Conservation (phyloP, 768 basidiomycete species). For the Tylopilus subfusipes region DNA sequence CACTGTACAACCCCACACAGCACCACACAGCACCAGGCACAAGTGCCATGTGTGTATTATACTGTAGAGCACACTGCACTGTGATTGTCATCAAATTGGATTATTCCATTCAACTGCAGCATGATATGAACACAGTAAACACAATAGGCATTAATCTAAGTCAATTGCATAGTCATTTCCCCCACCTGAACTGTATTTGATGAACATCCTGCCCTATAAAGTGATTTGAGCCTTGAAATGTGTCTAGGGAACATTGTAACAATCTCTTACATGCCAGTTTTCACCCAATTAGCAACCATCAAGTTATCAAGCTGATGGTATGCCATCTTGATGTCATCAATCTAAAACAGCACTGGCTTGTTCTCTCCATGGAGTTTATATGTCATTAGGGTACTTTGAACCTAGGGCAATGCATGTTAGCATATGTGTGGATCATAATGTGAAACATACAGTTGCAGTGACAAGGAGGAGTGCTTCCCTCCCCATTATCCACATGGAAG, state of each 20-base stretch:
- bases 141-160: too few relatives aligned
- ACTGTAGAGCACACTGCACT: too few relatives aligned
- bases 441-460: not conserved
- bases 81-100: too few relatives aligned
- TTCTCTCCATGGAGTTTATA: not conserved
- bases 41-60: too few relatives aligned
- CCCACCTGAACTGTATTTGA: not conserved
- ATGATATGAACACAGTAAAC: too few relatives aligned
- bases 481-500: too few relatives aligned
- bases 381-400: not conserved
- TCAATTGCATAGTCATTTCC: not conserved
- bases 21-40: too few relatives aligned
- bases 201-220: not conserved
- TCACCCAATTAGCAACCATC: not conserved
- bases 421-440: not conserved
- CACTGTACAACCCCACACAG: too few relatives aligned
- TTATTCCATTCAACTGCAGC: too few relatives aligned
- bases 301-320: not conserved
- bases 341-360: not conserved
- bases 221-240: not conserved
- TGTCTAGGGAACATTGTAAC: too few relatives aligned
- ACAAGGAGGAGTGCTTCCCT: not conserved
- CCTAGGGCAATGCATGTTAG: not conserved
- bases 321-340: not conserved
- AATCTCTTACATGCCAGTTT: not conserved